Evolutionary conservation across 2,329 filamentous ascomycete species (phyloP).

Genomic region (Trichophyton mentagrophytes): DNA sequence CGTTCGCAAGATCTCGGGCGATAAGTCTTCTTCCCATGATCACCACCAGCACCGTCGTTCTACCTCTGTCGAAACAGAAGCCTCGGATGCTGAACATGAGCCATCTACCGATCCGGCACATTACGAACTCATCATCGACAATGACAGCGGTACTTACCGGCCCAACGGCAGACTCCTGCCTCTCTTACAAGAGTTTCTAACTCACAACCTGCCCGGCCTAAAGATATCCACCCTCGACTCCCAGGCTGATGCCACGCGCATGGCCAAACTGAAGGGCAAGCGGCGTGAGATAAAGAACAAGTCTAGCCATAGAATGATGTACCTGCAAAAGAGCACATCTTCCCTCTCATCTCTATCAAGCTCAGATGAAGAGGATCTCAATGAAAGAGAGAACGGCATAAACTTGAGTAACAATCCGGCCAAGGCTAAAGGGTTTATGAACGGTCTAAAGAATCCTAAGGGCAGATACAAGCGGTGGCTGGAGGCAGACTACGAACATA

Average conservation of each 20-base stretch:
- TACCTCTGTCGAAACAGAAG: slow-evolving; percentile 15
- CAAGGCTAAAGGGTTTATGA: not conserved
- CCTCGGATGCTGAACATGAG: slow-evolving; percentile 29
- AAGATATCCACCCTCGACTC: slow-evolving; percentile 64
- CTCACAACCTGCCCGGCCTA: slow-evolving; percentile 62
- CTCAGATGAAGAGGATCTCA: slow-evolving; percentile 47
- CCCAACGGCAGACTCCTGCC: slow-evolving; percentile 69
- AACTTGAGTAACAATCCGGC: not conserved
- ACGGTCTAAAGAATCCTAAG: slow-evolving; percentile 8
- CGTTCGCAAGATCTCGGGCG: slow-evolving; percentile 45
- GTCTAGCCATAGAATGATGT: slow-evolving; percentile 41
- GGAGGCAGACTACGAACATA: not conserved
- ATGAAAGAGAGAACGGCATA: slow-evolving; percentile 20
- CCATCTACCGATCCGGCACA: slow-evolving; percentile 42
- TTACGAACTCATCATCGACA: slow-evolving; percentile 88
- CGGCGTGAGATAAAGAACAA: slow-evolving; percentile 64
- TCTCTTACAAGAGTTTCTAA: slow-evolving; percentile 55
- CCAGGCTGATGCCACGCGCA: slow-evolving; percentile 55
- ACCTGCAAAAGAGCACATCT: slow-evolving; percentile 36
- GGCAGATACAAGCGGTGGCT: slow-evolving; percentile 10
- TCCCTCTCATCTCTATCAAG: slow-evolving; percentile 37
- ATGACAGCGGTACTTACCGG: slow-evolving; percentile 86
- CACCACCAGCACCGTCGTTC: not conserved
- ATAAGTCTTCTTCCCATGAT: slow-evolving; percentile 23
- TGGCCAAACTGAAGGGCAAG: slow-evolving; percentile 60